Evolutionary conservation across 768 basidiomycete species (phyloP), one percentile per base, ranked within the genome.

Genomic region (Glaciozyma antarctica): DNA sequence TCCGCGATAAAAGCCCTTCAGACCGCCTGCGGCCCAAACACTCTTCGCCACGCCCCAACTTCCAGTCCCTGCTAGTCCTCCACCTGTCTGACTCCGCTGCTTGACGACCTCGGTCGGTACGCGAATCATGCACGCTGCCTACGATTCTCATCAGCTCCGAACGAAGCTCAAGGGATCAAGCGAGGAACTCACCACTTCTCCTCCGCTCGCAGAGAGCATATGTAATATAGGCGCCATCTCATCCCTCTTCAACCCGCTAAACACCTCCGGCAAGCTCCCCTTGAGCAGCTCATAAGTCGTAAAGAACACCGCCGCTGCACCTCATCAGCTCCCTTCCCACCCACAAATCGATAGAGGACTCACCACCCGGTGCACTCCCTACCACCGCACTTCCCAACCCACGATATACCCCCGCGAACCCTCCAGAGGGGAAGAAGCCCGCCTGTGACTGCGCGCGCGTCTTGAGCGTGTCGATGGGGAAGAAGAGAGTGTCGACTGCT

Each of bases 81-180:
- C 83, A 22, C 86, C 86, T 0, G 91, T 91, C 75, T 97, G 94
- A 64, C 84, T 86, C 5, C 93, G 83, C 15, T 90, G 93, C 76
- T 98, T 98, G 78, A 97, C 87, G 38, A 98, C 87, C 76, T 97
- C 94, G 0, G 93, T 95, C 1, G 93, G 93, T 3, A 98, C 93
- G 56, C 93, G 87, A 58, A 98, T 83, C 60, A 94, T 79, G 76
- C 93, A 98, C 43, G 93, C 91, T 57, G 86, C 65, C 66, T 71
- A 22, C 22, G 30, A 45, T 13, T 24, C 15, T 5, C 38, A 52
- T 22, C 30, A 59, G 58, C 58, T 44, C 30, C 16, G 56, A 43
- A 32, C 21, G n/a, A 16, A n/a, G 45, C 28, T 21, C 21, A 22
- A 16, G 26, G 28, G 48, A 16, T 1, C n/a, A 53, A n/a, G 47